phyloP scores from a whole-genome alignment of 2,329 filamentous ascomycete genomes.

The Beauveria pseudobassiana region DNA sequence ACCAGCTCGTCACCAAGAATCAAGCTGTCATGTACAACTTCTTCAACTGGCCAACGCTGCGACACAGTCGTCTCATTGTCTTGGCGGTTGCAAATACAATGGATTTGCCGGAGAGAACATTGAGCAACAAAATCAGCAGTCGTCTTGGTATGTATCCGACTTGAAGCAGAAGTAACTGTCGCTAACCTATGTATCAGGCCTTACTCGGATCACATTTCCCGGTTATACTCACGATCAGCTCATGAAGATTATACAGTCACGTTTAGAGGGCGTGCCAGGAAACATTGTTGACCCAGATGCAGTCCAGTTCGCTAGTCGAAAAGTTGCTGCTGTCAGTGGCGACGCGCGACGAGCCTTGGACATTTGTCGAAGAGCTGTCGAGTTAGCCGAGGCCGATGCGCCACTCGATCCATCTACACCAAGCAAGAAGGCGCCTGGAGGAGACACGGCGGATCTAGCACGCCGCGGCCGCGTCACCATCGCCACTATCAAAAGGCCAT shows the following conservation, averaged over 20 bases:
- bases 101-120: slow-evolving; percentile 90
- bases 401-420: slow-evolving; percentile 49
- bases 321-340: slow-evolving; percentile 92
- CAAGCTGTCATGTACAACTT: slow-evolving; percentile 99
- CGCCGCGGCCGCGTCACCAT: slow-evolving; percentile 68
- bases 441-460: slow-evolving; percentile 19
- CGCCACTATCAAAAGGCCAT: slow-evolving; percentile 90
- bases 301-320: slow-evolving; percentile 90
- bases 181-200: slow-evolving; percentile 41
- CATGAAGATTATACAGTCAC: slow-evolving; percentile 95
- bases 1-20: slow-evolving; percentile 95
- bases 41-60: slow-evolving; percentile 95
- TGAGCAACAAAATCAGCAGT: slow-evolving; percentile 98
- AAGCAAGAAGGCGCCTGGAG: slow-evolving; percentile 41
- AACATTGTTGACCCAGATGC: slow-evolving; percentile 89
- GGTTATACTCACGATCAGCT: slow-evolving; percentile 96
- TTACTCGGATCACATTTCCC: slow-evolving; percentile 93
- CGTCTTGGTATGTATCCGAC: slow-evolving; percentile 49
- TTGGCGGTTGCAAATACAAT: slow-evolving; percentile 98
- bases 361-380: slow-evolving; percentile 90
- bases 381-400: slow-evolving; percentile 76
- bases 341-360: slow-evolving; percentile 89
- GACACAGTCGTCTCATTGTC: slow-evolving; percentile 89
- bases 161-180: background rate
- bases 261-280: slow-evolving; percentile 78